Conservation (phyloP, 495 filamentous ascomycete genomes). For the Penicillium maclennaniae region DNA sequence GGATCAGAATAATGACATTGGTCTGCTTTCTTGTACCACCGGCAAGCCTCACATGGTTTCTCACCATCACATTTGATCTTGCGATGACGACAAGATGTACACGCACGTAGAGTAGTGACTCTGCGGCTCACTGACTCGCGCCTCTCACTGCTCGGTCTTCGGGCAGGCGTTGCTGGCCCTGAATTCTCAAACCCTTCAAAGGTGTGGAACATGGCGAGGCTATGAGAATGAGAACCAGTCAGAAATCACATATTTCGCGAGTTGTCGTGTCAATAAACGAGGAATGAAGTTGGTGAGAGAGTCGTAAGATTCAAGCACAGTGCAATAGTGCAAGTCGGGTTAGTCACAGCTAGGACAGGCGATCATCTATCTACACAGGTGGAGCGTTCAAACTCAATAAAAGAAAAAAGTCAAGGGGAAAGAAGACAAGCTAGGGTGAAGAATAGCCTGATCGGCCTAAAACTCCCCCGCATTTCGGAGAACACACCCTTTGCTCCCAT, state of each 20-base stretch:
- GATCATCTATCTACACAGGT: background rate
- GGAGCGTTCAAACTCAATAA: background rate
- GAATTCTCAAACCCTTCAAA: slow-evolving; percentile 43
- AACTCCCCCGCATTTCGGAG: slow-evolving; percentile 23
- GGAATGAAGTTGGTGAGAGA: background rate
- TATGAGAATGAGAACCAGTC: slow-evolving; percentile 1
- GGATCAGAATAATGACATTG: slow-evolving; percentile 43
- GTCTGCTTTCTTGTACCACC: slow-evolving; percentile 46
- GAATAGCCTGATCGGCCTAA: slow-evolving; percentile 22
- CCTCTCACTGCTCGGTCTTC: slow-evolving; percentile 27
- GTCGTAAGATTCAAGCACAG: slow-evolving; percentile 8
- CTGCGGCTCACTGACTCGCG: slow-evolving; percentile 37
- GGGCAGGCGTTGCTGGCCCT: slow-evolving; percentile 21
- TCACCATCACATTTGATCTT: slow-evolving; percentile 49
- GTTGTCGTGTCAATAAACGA: background rate
- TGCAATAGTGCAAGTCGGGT: background rate
- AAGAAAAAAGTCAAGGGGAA: background rate
- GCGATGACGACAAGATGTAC: slow-evolving; percentile 45
- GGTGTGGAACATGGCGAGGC: slow-evolving; percentile 38
- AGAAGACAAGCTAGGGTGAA: slow-evolving; percentile 8
- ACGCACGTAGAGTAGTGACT: slow-evolving; percentile 41
- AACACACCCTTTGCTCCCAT: background rate
- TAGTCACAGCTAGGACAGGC: background rate
- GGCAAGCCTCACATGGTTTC: slow-evolving; percentile 45
- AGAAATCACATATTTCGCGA: slow-evolving; percentile 15